Conservation (phyloP, 495 filamentous ascomycete genomes). For the Cudoniella acicularis region DNA sequence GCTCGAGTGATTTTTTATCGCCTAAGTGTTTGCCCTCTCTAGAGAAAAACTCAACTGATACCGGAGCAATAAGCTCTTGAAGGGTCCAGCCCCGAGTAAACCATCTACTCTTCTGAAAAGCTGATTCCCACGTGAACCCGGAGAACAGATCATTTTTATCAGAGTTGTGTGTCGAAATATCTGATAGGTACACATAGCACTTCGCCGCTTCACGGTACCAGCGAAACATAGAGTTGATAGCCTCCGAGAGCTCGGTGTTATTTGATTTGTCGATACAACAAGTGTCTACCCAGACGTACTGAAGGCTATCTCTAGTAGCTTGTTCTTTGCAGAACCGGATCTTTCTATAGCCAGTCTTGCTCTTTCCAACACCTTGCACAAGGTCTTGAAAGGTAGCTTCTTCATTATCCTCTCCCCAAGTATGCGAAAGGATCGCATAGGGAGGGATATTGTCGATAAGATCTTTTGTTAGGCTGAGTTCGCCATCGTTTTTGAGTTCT, state of each 20-base stretch:
- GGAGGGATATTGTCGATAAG: neutral
- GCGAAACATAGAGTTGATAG: no score
- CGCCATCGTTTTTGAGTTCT: conserved; percentile 9
- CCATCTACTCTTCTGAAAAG: conserved; percentile 20
- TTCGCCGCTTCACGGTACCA: no score
- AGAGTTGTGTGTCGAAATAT: neutral
- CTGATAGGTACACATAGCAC: no score
- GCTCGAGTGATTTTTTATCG: conserved; percentile 10
- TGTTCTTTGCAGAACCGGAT: conserved; percentile 21
- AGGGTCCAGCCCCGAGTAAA: no score
- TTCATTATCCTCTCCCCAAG: conserved; percentile 24
- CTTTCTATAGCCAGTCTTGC: conserved; percentile 25
- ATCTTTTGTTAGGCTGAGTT: conserved; percentile 7
- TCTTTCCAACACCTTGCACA: neutral
- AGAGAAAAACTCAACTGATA: conserved; percentile 22
- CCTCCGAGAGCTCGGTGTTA: conserved; percentile 30
- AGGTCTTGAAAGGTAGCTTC: conserved; percentile 30
- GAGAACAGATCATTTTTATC: neutral
- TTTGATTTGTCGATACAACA: conserved; percentile 33
- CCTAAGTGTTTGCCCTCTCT: conserved; percentile 8
- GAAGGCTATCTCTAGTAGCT: conserved; percentile 13
- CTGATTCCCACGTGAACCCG: conserved; percentile 1
- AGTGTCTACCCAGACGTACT: conserved; percentile 39
- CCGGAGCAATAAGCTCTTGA: conserved; percentile 30
- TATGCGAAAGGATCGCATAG: conserved; percentile 31